Evolutionary conservation across 139 green algal genomes (phyloP).

Genomic region (Closterium sp.): DNA sequence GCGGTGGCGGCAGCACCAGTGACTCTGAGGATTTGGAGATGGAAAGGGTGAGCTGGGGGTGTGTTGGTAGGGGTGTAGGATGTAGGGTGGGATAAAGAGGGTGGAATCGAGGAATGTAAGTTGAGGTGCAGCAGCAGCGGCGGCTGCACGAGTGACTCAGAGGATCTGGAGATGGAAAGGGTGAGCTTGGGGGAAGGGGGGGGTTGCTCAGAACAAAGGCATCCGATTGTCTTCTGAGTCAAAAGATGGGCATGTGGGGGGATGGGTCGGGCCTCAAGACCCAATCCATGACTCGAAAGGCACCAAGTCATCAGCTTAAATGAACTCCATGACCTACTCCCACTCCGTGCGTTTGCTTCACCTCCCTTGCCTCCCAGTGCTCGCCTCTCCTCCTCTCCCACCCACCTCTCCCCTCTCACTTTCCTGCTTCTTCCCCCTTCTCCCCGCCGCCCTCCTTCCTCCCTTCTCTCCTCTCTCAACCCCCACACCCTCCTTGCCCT

Average conservation of each 20-base stretch:
- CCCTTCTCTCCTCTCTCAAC: not conserved
- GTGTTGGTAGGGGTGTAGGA: too few relatives aligned
- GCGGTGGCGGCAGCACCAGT: not conserved
- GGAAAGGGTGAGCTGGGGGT: not conserved
- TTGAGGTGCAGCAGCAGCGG: not conserved
- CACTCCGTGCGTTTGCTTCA: not conserved
- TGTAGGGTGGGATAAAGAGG: not conserved
- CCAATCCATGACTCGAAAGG: too few relatives aligned
- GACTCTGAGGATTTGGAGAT: not conserved
- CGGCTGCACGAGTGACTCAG: not conserved
- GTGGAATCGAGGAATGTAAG: too few relatives aligned
- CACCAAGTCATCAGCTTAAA: not conserved
- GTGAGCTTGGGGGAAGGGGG: not conserved
- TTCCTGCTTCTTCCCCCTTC: not conserved
- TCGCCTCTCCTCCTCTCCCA: not conserved
- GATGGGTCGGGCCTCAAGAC: too few relatives aligned
- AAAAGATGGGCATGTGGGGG: too few relatives aligned
- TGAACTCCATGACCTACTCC: not conserved
- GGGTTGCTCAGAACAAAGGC: too few relatives aligned
- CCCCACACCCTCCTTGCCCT: not conserved
- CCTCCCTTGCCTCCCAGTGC: too few relatives aligned
- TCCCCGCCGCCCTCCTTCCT: not conserved
- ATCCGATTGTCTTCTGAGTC: too few relatives aligned
- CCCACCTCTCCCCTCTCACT: not conserved
- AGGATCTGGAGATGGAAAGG: not conserved